Conservation (phyloP, 2,329 filamentous ascomycete species). For the Colletotrichum nymphaeae region DNA sequence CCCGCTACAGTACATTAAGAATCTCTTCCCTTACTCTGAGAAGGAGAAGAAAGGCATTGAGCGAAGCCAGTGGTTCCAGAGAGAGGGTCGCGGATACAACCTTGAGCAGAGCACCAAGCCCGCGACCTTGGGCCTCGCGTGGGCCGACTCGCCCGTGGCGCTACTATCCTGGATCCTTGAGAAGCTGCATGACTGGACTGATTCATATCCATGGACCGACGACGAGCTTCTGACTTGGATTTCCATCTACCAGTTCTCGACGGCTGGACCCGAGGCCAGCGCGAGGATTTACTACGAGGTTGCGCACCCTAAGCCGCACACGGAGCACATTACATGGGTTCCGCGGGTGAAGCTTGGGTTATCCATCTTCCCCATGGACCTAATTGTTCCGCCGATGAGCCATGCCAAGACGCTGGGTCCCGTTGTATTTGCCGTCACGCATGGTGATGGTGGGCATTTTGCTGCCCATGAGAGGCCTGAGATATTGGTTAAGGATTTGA, state of each 20-base stretch:
- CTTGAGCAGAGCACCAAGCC: constrained; percentile 74
- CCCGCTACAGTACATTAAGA: constrained; percentile 68
- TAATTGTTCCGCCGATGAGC: constrained; percentile 62
- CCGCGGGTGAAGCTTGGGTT: constrained; percentile 56
- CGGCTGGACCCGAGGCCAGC: constrained; percentile 75
- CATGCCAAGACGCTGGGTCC: constrained; percentile 70
- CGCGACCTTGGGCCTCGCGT: constrained; percentile 76
- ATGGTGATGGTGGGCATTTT: constrained; percentile 69
- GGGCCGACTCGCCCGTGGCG: constrained; percentile 77
- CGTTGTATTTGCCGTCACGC: constrained; percentile 66
- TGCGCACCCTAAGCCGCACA: constrained; percentile 49
- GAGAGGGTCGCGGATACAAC: constrained; percentile 69
- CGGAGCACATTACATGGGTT: constrained; percentile 42
- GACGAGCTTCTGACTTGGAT: constrained; percentile 83
- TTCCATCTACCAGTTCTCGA: constrained; percentile 77
- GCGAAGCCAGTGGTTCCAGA: constrained; percentile 67
- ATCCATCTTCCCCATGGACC: constrained; percentile 68
- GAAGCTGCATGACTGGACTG: constrained; percentile 82
- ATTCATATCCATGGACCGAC: constrained; percentile 78
- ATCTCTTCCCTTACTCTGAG: constrained; percentile 64
- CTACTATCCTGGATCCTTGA: constrained; percentile 85
- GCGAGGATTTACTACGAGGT: constrained; percentile 80
- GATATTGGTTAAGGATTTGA: constrained; percentile 62
- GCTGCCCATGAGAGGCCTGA: constrained; percentile 69
- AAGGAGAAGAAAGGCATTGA: constrained; percentile 63